Evolutionary conservation across 345 rosid genomes (phyloP), one percentile per base, ranked within the genome.

Genomic region (Rubroshorea leprosula): DNA sequence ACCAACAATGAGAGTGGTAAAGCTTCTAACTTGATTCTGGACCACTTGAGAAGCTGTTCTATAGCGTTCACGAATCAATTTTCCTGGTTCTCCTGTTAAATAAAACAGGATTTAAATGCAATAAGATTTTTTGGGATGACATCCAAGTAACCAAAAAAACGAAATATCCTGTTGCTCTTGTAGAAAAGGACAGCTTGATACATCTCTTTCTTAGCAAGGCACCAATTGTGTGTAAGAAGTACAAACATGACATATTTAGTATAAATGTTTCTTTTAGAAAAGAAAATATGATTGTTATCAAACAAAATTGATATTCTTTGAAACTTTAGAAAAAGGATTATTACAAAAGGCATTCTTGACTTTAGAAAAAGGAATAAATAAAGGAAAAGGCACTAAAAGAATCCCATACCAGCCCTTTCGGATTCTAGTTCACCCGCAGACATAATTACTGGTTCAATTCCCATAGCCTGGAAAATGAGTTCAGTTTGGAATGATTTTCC

Each of bases 21-120:
- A 68, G 84, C 82, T 75, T 68, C 85, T 88, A 69, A 92, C 98
- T 88, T 88, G 89, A 72, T 92, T 92, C 74, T 82, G 89, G 74
- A 88, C 86, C 79, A 92, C 93, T 88, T 86, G 95, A 72, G 98
- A 92, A 77, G 98, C 98, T 69, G 96, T 76, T 76, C 98, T 71
- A 52, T 88, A 92, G 38, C 98, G 98, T 61, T 86, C 98, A 25
- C 96, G 86, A 49, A 92, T 88, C 79, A 92, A 71, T 69, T 54
- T 86, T 54, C 98, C 96, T 0, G 98, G 98, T 74, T 88, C 96
- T 49, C 96, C 96, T 88, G 83, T 68, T 25, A 51, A 35, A 26
- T 5, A 31, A 65, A 45, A 19, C 35, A 65, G 38, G 53, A 22
- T 51, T 35, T 5, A 43, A 26, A 24, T 38, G 19, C 3, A 54